Percentiles rank a stretch among this genome's conserved stretches.
phyloP scores from a whole-genome alignment of 306 rosid species.

The Corylus avellana region DNA sequence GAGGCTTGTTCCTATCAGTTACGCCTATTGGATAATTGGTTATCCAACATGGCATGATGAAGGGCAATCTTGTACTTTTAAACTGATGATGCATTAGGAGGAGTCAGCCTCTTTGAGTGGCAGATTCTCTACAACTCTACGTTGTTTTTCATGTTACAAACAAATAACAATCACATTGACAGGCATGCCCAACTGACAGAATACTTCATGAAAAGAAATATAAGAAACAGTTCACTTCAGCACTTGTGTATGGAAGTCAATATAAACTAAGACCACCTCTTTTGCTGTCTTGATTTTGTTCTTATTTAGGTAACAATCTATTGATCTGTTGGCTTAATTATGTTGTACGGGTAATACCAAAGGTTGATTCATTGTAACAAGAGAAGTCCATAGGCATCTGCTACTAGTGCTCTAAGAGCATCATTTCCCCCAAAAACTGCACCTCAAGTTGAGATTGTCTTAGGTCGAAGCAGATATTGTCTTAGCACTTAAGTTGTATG shows the following conservation, averaged over 20 bases:
- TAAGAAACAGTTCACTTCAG: not conserved
- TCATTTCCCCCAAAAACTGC: too few relatives aligned
- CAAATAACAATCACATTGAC: not conserved
- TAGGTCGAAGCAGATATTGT: too few relatives aligned
- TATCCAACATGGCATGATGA: slow-evolving; percentile 1
- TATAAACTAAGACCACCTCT: not conserved
- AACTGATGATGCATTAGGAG: not conserved
- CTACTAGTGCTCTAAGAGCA: too few relatives aligned
- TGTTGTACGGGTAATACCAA: not conserved
- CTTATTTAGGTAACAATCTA: not conserved
- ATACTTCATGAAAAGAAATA: not conserved
- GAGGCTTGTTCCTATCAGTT: not conserved
- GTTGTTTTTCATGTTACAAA: too few relatives aligned
- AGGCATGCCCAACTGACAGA: not conserved
- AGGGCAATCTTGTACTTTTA: not conserved
- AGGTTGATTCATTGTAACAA: not conserved
- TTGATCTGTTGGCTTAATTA: not conserved
- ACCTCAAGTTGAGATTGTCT: too few relatives aligned
- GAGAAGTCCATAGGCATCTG: not conserved
- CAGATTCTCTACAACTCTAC: not conserved
- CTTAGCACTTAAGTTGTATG: too few relatives aligned
- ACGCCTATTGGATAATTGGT: not conserved
- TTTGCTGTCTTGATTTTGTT: not conserved
- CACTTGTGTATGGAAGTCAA: not conserved
- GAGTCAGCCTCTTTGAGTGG: not conserved